Percentiles rank a stretch among this genome's conserved stretches.
Conservation (phyloP, 1,139 yeast species). For the Pneumocystis jirovecii region DNA sequence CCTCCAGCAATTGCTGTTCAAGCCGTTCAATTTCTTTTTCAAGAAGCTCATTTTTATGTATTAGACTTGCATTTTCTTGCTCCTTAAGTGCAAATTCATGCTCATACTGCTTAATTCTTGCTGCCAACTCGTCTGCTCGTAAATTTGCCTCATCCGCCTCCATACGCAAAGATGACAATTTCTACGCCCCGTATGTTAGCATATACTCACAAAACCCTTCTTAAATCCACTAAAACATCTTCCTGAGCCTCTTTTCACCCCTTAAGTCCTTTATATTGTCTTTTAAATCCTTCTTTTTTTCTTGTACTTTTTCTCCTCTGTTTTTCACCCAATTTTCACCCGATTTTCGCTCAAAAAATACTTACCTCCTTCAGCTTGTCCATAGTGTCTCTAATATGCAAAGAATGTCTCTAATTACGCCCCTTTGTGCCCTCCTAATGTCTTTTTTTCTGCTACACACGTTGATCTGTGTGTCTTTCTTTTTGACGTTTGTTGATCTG, state of each 20-base stretch:
- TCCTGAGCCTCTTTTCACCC: neutral
- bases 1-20: conserved; percentile 63
- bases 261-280: neutral
- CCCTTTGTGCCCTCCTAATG: too few species aligned
- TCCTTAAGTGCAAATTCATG: conserved; percentile 86
- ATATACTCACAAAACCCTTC: neutral
- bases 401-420: too few species aligned
- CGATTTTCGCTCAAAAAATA: too few species aligned
- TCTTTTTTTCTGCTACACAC: too few species aligned
- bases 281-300: conserved; percentile 1
- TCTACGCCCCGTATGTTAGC: conserved; percentile 31
- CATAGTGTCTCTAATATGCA: neutral
- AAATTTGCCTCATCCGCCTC: conserved; percentile 73
- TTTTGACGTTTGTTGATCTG: too few species aligned
- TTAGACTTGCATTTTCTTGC: conserved; percentile 82
- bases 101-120: conserved; percentile 74
- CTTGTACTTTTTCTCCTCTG: conserved; percentile 2
- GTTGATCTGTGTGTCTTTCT: too few species aligned
- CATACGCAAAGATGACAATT: conserved; percentile 75
- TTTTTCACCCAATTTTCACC: too few species aligned
- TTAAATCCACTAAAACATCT: neutral
- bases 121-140: conserved; percentile 75
- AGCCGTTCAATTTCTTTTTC: conserved; percentile 85
- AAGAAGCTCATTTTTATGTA: conserved; percentile 79
- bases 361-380: neutral